A percentile compares a stretch with the other conserved stretches of the same genome.
Evolutionary conservation across 1,284 basidiomycete genomes (phyloP).

Genomic region (Moesziomyces sp.): DNA sequence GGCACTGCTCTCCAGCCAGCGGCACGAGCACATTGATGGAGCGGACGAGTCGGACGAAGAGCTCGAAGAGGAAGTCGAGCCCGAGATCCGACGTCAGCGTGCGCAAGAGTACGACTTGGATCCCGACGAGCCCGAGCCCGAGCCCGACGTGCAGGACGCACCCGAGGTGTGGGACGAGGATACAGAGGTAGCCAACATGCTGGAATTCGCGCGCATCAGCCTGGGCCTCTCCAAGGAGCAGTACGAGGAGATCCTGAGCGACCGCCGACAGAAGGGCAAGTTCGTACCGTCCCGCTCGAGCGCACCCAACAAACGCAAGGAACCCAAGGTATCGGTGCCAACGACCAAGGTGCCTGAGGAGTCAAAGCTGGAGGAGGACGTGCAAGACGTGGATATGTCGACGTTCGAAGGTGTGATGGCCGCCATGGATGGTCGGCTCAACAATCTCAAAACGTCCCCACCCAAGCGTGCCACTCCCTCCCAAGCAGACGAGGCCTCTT

Average conservation of each 20-base stretch:
- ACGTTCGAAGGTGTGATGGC: slow-evolving; percentile 41
- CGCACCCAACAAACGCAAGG: too few relatives aligned
- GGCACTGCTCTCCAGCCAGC: slow-evolving; percentile 27
- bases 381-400: slow-evolving; percentile 13
- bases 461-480: neutral
- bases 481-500: neutral
- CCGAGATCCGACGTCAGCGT: slow-evolving; percentile 16
- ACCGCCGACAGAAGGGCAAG: slow-evolving; percentile 30
- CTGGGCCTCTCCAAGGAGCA: slow-evolving; percentile 50
- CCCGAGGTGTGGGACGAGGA: slow-evolving; percentile 26
- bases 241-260: slow-evolving; percentile 42
- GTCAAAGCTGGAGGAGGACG: too few relatives aligned
- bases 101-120: slow-evolving; percentile 35
- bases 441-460: neutral
- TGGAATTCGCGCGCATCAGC: slow-evolving; percentile 51
- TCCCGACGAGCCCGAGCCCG: slow-evolving; percentile 14
- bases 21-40: slow-evolving; percentile 33
- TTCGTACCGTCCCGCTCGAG: slow-evolving; percentile 25
- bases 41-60: slow-evolving; percentile 46
- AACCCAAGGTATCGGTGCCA: neutral
- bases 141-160: slow-evolving; percentile 1
- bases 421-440: slow-evolving; percentile 33
- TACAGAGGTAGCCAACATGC: slow-evolving; percentile 39
- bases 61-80: slow-evolving; percentile 34
- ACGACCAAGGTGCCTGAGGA: too few relatives aligned